phyloP scores from a whole-genome alignment of 1,139 yeast genomes.

The Debaryomyces robertsiae region DNA sequence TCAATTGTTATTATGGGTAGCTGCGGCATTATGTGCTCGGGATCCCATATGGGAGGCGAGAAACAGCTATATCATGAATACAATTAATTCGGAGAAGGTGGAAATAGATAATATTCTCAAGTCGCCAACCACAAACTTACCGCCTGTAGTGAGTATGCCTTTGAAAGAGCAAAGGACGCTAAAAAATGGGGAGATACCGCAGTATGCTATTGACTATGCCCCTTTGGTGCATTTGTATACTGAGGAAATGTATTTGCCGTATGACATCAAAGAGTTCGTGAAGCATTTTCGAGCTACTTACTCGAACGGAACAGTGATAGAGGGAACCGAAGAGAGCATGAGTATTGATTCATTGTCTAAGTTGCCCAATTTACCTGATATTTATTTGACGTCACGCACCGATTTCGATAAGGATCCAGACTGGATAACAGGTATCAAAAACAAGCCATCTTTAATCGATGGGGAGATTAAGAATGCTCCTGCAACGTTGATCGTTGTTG shows the following conservation, averaged over 20 bases:
- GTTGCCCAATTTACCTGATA: slow-evolving; percentile 29
- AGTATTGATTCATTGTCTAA: slow-evolving; percentile 41
- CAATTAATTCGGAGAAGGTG: slow-evolving; percentile 15
- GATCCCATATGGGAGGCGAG: slow-evolving; percentile 14
- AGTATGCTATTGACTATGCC: slow-evolving; percentile 69
- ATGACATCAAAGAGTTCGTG: slow-evolving; percentile 73
- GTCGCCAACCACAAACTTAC: slow-evolving; percentile 34
- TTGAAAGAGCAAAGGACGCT: slow-evolving; percentile 35
- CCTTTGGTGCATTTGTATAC: slow-evolving; percentile 87
- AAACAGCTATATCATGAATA: slow-evolving; percentile 14
- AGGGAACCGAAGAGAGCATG: slow-evolving; percentile 39
- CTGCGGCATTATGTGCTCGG: background rate
- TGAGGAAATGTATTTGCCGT: slow-evolving; percentile 86
- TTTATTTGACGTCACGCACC: slow-evolving; percentile 62
- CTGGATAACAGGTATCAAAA: slow-evolving; percentile 78
- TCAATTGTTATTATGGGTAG: slow-evolving; percentile 1
- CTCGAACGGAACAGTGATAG: slow-evolving; percentile 49
- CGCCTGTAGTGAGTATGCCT: slow-evolving; percentile 41
- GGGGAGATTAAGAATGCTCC: slow-evolving; percentile 80
- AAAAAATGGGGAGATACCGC: slow-evolving; percentile 65
- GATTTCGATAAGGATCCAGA: slow-evolving; percentile 79
- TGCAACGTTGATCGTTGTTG: slow-evolving; percentile 78
- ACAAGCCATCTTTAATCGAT: slow-evolving; percentile 67
- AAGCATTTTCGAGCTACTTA: slow-evolving; percentile 57
- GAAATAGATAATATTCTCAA: slow-evolving; percentile 26